phyloP scores from a whole-genome alignment of 495 filamentous ascomycete species.

The Usnea hakonensis region DNA sequence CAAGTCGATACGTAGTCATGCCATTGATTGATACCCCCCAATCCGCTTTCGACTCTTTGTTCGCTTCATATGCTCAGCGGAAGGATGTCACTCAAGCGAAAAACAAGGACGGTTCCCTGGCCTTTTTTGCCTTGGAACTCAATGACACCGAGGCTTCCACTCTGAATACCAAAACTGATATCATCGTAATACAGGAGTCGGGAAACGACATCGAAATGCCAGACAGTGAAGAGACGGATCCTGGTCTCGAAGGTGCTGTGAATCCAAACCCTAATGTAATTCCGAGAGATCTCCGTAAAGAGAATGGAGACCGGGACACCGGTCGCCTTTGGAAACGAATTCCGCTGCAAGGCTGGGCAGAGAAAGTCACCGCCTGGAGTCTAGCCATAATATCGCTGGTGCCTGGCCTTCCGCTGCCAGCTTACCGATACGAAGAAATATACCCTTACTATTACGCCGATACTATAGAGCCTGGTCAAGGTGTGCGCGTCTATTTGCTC shows the following conservation, averaged over 20 bases:
- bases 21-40: neutral
- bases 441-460: neutral
- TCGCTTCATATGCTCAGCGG: neutral
- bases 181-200: neutral
- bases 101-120: neutral
- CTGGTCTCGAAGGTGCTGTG: neutral
- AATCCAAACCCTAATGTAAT: neutral
- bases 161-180: neutral
- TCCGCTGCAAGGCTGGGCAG: neutral
- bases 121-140: slow-evolving; percentile 1
- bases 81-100: neutral
- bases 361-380: neutral
- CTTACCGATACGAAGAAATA: neutral
- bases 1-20: slow-evolving; percentile 1
- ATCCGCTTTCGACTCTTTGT: neutral
- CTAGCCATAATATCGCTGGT: neutral
- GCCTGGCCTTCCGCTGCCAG: neutral
- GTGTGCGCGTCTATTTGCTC: neutral
- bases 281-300: neutral
- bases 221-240: neutral
- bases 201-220: neutral
- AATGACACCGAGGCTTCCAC: neutral
- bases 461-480: neutral
- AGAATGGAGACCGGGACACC: neutral
- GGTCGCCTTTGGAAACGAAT: neutral